Percentiles rank a stretch among this genome's conserved stretches.
Conservation (phyloP, 2,329 filamentous ascomycete species). For the Penicillium olsonii region DNA sequence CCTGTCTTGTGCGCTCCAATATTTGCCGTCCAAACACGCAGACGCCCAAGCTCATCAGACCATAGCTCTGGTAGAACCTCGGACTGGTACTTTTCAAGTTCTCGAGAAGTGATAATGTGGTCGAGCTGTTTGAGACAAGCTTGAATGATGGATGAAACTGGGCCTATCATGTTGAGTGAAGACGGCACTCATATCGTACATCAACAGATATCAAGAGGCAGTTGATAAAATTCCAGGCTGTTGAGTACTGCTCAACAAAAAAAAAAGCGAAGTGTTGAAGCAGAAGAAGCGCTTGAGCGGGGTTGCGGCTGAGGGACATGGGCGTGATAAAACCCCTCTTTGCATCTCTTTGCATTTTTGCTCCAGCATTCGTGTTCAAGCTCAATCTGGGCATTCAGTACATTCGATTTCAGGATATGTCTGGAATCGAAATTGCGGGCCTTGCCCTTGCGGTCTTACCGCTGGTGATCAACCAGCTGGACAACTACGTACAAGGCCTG, state of each 20-base stretch:
- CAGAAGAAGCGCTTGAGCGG: too few relatives aligned
- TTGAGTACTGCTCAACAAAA: too few relatives aligned
- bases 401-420: too few relatives aligned
- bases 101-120: background rate
- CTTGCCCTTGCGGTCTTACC: conserved; percentile 41
- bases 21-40: conserved; percentile 34
- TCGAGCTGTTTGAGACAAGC: background rate
- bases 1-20: conserved; percentile 32
- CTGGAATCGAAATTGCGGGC: conserved; percentile 25
- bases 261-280: too few relatives aligned
- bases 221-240: too few relatives aligned
- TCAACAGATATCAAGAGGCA: too few relatives aligned
- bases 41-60: conserved; percentile 22
- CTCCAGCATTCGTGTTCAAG: too few relatives aligned
- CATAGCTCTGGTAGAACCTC: conserved; percentile 10
- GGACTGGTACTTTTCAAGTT: background rate
- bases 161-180: background rate
- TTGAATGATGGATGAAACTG: background rate
- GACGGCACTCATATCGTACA: too few relatives aligned
- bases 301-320: too few relatives aligned
- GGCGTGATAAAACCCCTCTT: too few relatives aligned
- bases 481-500: conserved; percentile 42
- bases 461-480: conserved; percentile 34
- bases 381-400: too few relatives aligned
- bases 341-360: too few relatives aligned